phyloP scores from a whole-genome alignment of 495 filamentous ascomycete species.

The Daldinia caldariorum region DNA sequence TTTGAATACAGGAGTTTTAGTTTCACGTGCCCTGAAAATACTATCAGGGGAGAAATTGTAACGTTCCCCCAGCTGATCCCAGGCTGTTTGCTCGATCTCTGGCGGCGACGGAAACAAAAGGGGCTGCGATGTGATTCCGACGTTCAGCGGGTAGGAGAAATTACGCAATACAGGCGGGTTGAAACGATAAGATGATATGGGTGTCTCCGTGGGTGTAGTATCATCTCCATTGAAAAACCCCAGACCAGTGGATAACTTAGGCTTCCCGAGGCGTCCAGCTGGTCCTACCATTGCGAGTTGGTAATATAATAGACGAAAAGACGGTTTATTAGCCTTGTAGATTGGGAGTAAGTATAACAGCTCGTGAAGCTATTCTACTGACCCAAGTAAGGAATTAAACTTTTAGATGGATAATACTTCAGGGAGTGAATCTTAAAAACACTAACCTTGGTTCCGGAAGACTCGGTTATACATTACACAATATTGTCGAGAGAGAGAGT shows the following conservation, averaged over 20 bases:
- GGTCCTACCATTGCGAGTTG: conserved; percentile 45
- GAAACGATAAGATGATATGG: conserved; percentile 14
- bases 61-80: conserved; percentile 46
- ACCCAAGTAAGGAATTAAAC: background rate
- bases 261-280: conserved; percentile 44
- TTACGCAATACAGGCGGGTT: conserved; percentile 44
- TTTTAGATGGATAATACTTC: background rate
- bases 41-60: conserved; percentile 41
- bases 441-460: background rate
- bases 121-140: conserved; percentile 16
- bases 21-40: conserved; percentile 23
- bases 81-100: conserved; percentile 29
- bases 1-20: conserved; percentile 31
- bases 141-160: conserved; percentile 47
- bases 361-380: background rate
- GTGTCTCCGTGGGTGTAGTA: conserved; percentile 8
- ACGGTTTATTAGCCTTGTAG: background rate
- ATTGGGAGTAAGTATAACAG: background rate
- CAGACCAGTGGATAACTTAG: conserved; percentile 34
- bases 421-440: background rate
- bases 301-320: background rate
- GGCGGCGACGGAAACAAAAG: conserved; percentile 11
- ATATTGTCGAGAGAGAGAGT: background rate
- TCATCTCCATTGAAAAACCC: conserved; percentile 32
- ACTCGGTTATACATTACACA: background rate